Evolutionary conservation across 2,329 filamentous ascomycete genomes (phyloP).

Genomic region (Colletotrichum siamense): DNA sequence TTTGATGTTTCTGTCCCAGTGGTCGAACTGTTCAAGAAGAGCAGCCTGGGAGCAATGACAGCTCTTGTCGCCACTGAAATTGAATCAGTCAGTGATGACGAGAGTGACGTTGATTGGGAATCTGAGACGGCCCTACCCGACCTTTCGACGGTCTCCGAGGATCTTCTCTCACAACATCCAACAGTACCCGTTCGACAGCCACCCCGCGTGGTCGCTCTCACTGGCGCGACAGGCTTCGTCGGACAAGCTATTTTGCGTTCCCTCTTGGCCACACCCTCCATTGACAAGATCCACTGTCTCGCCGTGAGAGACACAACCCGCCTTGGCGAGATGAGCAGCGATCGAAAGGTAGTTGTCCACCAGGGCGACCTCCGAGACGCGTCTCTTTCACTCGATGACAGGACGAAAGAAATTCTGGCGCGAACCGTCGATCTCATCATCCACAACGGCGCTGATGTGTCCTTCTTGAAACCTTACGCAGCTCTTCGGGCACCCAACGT

Average conservation of each 20-base stretch:
- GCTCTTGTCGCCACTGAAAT: not conserved
- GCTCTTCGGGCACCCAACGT: constrained; percentile 32
- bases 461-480: constrained; percentile 35
- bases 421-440: constrained; percentile 51
- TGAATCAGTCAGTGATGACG: not conserved
- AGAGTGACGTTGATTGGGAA: not conserved
- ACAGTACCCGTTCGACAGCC: not conserved
- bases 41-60: not conserved
- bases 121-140: not conserved
- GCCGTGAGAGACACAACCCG: constrained; percentile 1
- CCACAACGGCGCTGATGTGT: constrained; percentile 47
- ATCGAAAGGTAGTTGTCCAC: constrained; percentile 37
- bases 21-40: not conserved
- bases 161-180: not conserved
- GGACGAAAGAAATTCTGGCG: not conserved
- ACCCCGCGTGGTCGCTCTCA: constrained; percentile 7
- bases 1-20: not conserved
- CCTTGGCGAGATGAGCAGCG: not conserved
- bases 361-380: constrained; percentile 40
- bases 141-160: not conserved
- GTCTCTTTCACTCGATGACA: constrained; percentile 41
- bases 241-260: constrained; percentile 18
- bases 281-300: constrained; percentile 18
- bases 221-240: constrained; percentile 24
- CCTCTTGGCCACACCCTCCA: not conserved